Evolutionary conservation across 1,284 basidiomycete genomes (phyloP).

Genomic region (Leccinum pachyderme): DNA sequence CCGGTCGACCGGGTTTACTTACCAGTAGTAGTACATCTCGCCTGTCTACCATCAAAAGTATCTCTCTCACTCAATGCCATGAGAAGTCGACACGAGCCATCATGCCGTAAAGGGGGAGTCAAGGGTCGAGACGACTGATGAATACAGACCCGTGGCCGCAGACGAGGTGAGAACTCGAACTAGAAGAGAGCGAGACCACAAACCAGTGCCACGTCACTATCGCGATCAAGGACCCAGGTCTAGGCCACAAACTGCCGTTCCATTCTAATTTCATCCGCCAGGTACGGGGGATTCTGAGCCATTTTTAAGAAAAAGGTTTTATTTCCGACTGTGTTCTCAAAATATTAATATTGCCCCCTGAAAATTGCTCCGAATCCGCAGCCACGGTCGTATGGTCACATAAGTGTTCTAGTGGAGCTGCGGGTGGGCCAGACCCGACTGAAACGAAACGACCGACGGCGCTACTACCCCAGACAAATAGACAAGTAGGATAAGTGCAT

Average conservation of each 20-base stretch:
- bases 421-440: not conserved
- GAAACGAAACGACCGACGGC: not conserved
- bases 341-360: not conserved
- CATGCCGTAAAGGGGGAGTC: not conserved
- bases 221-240: not conserved
- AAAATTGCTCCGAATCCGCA: not conserved
- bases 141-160: no score
- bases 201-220: not conserved
- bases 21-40: not conserved
- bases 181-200: no score
- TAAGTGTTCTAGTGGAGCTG: not conserved
- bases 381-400: not conserved
- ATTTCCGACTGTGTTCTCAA: not conserved
- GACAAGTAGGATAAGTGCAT: not conserved
- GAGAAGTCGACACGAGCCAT: not conserved
- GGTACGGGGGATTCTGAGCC: not conserved
- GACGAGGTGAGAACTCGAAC: no score
- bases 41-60: not conserved
- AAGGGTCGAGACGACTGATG: not conserved
- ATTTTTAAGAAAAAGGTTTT: not conserved
- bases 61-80: not conserved
- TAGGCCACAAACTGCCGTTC: not conserved
- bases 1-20: not conserved
- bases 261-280: not conserved
- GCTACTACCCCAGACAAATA: not conserved